Evolutionary conservation across 768 basidiomycete species (phyloP).

Genomic region (Crassisporium funariophilum): DNA sequence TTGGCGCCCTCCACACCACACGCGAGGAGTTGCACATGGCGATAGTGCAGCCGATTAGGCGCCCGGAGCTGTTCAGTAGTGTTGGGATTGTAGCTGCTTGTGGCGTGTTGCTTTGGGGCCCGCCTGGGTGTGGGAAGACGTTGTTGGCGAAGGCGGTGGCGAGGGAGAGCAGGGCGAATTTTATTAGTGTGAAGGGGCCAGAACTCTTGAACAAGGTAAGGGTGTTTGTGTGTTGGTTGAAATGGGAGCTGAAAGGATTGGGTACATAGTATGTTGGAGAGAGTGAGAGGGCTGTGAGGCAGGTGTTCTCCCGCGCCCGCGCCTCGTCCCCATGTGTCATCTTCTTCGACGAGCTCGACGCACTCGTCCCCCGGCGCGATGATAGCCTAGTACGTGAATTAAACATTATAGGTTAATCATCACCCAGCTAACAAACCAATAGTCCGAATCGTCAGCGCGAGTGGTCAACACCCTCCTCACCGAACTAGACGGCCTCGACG

Average conservation of each 20-base stretch:
- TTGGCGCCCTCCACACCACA: constrained; percentile 86
- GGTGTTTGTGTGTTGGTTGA: background rate
- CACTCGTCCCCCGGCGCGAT: constrained; percentile 87
- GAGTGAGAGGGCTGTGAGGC: constrained; percentile 92
- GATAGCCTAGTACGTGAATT: constrained; percentile 71
- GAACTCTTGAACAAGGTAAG: constrained; percentile 94
- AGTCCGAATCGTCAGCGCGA: constrained; percentile 92
- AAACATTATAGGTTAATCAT: constrained; percentile 1
- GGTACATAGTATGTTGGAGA: constrained; percentile 87
- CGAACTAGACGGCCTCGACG: constrained; percentile 90
- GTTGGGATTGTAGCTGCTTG: constrained; percentile 92
- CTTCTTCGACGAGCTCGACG: constrained; percentile 95
- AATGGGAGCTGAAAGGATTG: background rate
- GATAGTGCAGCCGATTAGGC: constrained; percentile 90
- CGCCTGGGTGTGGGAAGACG: constrained; percentile 98
- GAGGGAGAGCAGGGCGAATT: constrained; percentile 93
- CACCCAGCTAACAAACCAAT: constrained; percentile 1
- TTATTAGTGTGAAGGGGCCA: constrained; percentile 97
- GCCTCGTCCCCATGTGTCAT: constrained; percentile 95
- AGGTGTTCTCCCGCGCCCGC: constrained; percentile 91
- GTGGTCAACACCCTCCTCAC: constrained; percentile 95
- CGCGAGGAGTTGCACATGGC: constrained; percentile 96
- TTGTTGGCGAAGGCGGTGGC: constrained; percentile 98
- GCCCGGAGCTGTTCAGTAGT: constrained; percentile 84
- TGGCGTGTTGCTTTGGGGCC: constrained; percentile 97